phyloP scores from a whole-genome alignment of 306 rosid genomes.

The Cicer cuneatum region DNA sequence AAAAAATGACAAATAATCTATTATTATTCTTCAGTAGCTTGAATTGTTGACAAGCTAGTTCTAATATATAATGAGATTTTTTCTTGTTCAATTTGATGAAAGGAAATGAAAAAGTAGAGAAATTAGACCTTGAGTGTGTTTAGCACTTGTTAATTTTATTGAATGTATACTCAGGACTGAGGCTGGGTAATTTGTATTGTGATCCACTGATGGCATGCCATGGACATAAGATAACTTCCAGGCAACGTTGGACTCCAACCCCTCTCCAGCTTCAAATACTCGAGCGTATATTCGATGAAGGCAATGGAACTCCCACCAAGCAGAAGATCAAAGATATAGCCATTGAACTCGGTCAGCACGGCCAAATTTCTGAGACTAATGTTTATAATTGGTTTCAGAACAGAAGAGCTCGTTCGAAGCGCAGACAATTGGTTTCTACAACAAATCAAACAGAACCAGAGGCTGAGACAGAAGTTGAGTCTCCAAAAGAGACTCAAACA shows the following conservation, averaged over 20 bases:
- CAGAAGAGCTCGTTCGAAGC: constrained; percentile 80
- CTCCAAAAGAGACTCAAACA: constrained; percentile 59
- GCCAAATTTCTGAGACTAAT: constrained; percentile 79
- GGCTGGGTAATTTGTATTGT: constrained; percentile 65
- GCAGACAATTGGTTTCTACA: constrained; percentile 57
- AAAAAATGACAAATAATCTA: too few relatives aligned
- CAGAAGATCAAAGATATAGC: constrained; percentile 76
- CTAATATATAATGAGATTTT: too few relatives aligned
- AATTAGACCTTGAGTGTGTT: not conserved
- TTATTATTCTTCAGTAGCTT: too few relatives aligned
- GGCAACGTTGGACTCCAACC: constrained; percentile 84
- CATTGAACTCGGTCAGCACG: constrained; percentile 65
- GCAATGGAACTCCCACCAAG: constrained; percentile 73
- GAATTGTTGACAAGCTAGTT: too few relatives aligned
- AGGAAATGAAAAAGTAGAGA: not conserved
- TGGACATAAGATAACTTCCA: constrained; percentile 67
- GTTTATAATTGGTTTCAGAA: constrained; percentile 92
- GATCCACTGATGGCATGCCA: constrained; percentile 69
- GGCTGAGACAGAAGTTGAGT: constrained; percentile 55
- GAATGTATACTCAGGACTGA: constrained; percentile 50
- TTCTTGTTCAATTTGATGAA: too few relatives aligned
- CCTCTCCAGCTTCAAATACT: constrained; percentile 76
- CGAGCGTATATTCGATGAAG: constrained; percentile 70
- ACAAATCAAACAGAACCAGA: constrained; percentile 51
- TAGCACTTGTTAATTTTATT: not conserved